Base-by-base conservation (phyloP, 2,329 filamentous ascomycete species). In the Hypoxylon sp. region DNA sequence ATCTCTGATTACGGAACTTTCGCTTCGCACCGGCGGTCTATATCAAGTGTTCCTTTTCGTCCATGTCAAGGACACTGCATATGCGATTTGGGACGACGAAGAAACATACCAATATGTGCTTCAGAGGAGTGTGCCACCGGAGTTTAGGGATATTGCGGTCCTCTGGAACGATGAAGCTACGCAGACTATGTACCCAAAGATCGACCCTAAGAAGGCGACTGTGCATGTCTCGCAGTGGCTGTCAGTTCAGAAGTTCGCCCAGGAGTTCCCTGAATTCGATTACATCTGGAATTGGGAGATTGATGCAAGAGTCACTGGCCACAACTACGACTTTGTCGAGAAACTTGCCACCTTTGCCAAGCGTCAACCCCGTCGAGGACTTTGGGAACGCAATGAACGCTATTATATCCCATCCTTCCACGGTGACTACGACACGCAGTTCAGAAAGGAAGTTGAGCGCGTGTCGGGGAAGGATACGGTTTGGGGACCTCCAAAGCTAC, bases 261-360 rank as follows among this genome's bases (percentile, higher is more conserved):
- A 91, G 74, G 90, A 91, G 54, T 90, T 93, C 74, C 92, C 92
- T 0, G 89, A 95, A 74, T 96, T 92, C 71, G 91, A 94, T 72
- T 93, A 88, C 74, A 85, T 93, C 72, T 96, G 93, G 92, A 94
- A 95, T 77, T 94, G 92, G 92, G 93, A 96, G 77, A 92, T 93
- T 80, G 92, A 96, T 75, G 89, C 91, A 32, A 87, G 93, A 52
- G 91, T 92, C 75, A 93, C 90, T 0, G 93, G 93, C 7, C 92
- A 96, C 70, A 90, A 94, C 80, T 94, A 95, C 79, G 91, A 95
- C 73, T 88, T 95, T 71, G 87, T 93, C 47, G 86, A 91, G 72
- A 89, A 89, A 68, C 79, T 93, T 6, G 80, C 82, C 21, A 79
- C 84, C 1, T 93, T 92, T 81, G 87, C 87, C 27, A 86, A 85